Percentiles rank a stretch among this genome's conserved stretches.
Conservation (phyloP, 2,329 filamentous ascomycete genomes). For the Colletotrichum sp. region DNA sequence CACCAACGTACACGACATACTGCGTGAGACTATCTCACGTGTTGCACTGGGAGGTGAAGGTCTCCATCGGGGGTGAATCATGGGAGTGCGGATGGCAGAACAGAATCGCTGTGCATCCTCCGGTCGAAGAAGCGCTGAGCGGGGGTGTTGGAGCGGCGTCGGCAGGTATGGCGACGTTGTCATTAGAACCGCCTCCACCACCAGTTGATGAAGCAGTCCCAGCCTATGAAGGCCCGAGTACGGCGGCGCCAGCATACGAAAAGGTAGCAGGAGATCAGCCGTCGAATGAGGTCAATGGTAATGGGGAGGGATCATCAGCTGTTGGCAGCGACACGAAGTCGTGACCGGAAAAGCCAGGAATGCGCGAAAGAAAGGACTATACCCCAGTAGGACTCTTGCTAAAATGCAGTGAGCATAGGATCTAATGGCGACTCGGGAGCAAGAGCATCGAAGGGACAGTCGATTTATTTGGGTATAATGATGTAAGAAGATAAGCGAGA, state of each 20-base stretch:
- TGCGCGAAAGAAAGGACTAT: no score
- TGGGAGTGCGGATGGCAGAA: not conserved
- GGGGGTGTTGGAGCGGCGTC: not conserved
- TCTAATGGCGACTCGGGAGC: no score
- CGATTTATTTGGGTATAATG: no score
- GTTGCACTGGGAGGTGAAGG: not conserved
- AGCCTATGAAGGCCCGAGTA: not conserved
- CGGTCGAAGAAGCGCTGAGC: not conserved
- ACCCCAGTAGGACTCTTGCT: no score
- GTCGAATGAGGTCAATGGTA: not conserved
- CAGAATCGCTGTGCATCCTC: not conserved
- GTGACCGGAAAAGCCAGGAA: no score
- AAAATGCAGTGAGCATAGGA: no score
- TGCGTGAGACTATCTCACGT: not conserved
- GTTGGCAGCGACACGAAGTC: not conserved
- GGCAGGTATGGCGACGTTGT: not conserved
- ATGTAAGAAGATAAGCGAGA: no score
- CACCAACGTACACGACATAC: not conserved
- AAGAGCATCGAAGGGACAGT: no score
- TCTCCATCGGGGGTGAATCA: not conserved
- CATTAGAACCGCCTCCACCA: not conserved
- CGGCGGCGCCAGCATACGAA: not conserved
- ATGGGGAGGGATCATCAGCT: not conserved
- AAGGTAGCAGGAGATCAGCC: not conserved
- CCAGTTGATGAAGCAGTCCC: not conserved